A percentile compares a stretch with the other conserved stretches of the same genome.
Conservation (phyloP, 2,329 filamentous ascomycete genomes). For the Zymoseptoria crescenta region DNA sequence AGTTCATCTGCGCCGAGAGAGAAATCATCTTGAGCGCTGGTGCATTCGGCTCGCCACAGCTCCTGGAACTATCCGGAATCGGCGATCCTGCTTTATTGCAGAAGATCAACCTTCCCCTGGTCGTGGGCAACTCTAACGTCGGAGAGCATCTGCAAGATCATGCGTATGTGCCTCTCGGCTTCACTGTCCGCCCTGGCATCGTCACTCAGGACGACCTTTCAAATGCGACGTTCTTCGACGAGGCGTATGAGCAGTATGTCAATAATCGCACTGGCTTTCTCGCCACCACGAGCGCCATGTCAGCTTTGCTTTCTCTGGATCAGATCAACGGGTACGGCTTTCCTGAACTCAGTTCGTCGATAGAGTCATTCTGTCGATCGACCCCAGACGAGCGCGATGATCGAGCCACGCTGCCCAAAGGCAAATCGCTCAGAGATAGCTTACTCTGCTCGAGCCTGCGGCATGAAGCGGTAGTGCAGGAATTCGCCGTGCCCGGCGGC, state of each 20-base stretch:
- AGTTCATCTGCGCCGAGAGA: not conserved
- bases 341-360: not conserved
- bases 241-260: constrained; percentile 6
- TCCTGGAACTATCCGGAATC: constrained; percentile 56
- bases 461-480: constrained; percentile 15
- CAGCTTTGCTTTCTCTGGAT: constrained; percentile 8
- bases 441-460: constrained; percentile 12
- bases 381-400: not conserved
- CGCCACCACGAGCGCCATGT: constrained; percentile 8
- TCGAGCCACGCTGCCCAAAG: too few species aligned
- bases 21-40: not conserved
- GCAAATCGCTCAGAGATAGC: constrained; percentile 7
- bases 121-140: constrained; percentile 53
- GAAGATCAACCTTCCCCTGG: constrained; percentile 44
- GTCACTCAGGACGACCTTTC: constrained; percentile 10
- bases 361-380: constrained; percentile 2
- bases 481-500: constrained; percentile 19
- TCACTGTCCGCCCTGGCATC: constrained; percentile 5
- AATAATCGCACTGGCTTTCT: constrained; percentile 5
- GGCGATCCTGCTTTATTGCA: constrained; percentile 47
- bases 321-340: constrained; percentile 5
- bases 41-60: constrained; percentile 39
- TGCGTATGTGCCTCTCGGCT: constrained; percentile 24
- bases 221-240: constrained; percentile 7
- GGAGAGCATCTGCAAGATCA: constrained; percentile 58